Evolutionary conservation across 805 yeast genomes (phyloP), one percentile per base, ranked within the genome.

Genomic region (Brettanomyces sp.): DNA sequence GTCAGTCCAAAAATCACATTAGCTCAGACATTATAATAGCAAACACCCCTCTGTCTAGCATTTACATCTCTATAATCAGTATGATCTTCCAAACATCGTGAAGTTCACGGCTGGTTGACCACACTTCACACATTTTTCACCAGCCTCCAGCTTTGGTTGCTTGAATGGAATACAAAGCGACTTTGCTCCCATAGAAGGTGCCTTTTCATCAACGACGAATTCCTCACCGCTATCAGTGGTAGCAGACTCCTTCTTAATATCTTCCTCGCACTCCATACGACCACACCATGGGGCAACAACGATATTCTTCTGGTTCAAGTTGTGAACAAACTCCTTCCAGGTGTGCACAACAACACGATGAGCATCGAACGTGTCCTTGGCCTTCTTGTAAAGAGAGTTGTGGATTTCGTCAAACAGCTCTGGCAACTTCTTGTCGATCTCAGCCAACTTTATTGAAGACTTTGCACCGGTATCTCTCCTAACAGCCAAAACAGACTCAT

Each of bases 171-270:
- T 90, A 78, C 99, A 93, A 67, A 93, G 76, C 21, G 96, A 85
- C 74, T 93, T 93, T 55, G 99, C 99, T 63, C 99, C 99, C 99
- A 93, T 93, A 44, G 95, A 81, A 63, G 99, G 99, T 23, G 99
- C 88, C 66, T 86, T 85, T 62, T 93, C 98, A 63, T 93, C 99
- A 42, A 74, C 83, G 65, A 85, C 96, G 56, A 80, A 87, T 54
- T 85, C 95, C 52, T 84, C 91, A 55, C 88, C 85, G 56, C 80
- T 82, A 62, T 83, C 85, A 62, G 82, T 79, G 67, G 75, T 81
- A 39, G 95, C 88, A 14, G 86, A 79, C 40, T 87, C 73, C 42
- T 90, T 96, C 76, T 95, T 93, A 68, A 93, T 95, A 56, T 85
- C 91, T 56, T 93, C 99, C 70, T 93, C 99, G 77, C 99, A 93